These are phyloP conservation scores for Dichomitus squalens DNA, from an alignment of 1,284 basidiomycete species.

Conservation along the genomic window DNA sequence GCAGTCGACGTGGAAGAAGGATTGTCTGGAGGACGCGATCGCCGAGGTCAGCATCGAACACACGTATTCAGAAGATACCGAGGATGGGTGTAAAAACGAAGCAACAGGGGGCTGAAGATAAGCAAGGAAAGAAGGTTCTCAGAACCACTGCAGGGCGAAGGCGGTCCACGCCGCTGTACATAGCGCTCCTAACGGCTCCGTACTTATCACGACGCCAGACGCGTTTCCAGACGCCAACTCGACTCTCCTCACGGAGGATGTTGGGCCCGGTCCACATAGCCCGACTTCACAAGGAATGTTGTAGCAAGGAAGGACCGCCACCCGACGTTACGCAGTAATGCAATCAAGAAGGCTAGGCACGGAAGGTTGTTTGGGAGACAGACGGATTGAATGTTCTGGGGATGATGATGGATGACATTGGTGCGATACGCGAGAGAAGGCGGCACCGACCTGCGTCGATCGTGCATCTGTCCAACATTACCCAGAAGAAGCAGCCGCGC, in stretches of 20 bases:
- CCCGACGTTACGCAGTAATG: too few relatives aligned
- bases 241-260: too few relatives aligned
- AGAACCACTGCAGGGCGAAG: not conserved
- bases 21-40: conserved; percentile 54
- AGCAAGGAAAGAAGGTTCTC: conserved; percentile 11
- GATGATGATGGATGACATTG: not conserved
- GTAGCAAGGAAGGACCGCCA: not conserved
- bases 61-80: too few relatives aligned
- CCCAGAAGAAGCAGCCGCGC: not conserved
- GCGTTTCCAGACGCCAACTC: not conserved
- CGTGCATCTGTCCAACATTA: not conserved
- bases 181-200: too few relatives aligned
- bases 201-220: not conserved
- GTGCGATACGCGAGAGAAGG: not conserved
- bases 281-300: not conserved
- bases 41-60: conserved; percentile 9
- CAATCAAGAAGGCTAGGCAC: not conserved
- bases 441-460: not conserved
- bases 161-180: not conserved
- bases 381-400: not conserved
- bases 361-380: not conserved
- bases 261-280: too few relatives aligned
- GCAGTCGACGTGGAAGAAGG: conserved; percentile 82
- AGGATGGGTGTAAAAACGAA: too few relatives aligned
- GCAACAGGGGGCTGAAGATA: not conserved